phyloP scores from a whole-genome alignment of 1,284 basidiomycete genomes.

The Stygiomarasmius scandens region DNA sequence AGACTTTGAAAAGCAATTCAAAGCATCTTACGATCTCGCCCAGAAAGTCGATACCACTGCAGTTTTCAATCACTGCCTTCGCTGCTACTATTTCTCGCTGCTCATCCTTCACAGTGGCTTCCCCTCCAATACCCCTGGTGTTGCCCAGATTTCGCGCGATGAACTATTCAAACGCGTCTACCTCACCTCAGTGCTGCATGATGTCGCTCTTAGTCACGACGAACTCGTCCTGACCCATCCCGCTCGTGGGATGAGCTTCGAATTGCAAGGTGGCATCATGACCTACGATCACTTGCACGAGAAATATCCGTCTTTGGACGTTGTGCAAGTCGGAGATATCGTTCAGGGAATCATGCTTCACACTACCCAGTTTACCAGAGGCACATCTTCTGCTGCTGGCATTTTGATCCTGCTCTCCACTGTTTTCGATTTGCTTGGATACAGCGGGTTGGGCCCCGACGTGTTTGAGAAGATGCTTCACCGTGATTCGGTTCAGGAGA shows the following conservation, averaged over 20 bases:
- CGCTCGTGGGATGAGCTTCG: conserved; percentile 24
- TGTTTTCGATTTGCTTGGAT: conserved; percentile 6
- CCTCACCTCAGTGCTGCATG: conserved; percentile 23
- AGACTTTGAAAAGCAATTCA: conserved; percentile 2
- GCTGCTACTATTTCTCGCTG: conserved; percentile 21
- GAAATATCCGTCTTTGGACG: conserved; percentile 15
- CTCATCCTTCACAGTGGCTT: conserved; percentile 22
- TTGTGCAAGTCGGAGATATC: conserved; percentile 18
- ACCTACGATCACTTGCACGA: conserved; percentile 22
- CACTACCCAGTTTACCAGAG: conserved; percentile 9
- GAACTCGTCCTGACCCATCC: conserved; percentile 16
- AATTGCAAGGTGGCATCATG: conserved; percentile 23
- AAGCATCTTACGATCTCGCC: conserved; percentile 15
- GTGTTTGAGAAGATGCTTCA: not conserved
- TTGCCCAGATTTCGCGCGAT: conserved; percentile 20
- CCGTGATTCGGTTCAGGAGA: conserved; percentile 3
- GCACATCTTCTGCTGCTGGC: conserved; percentile 13
- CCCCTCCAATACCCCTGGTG: conserved; percentile 21
- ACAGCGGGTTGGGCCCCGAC: not conserved
- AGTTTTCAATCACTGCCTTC: conserved; percentile 18
- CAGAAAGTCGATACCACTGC: conserved; percentile 17
- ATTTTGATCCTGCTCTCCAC: conserved; percentile 1
- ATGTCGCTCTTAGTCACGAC: conserved; percentile 19
- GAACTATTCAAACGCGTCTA: conserved; percentile 21
- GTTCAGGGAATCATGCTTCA: conserved; percentile 21